A percentile compares a stretch with the other conserved stretches of the same genome.
Conservation (phyloP, 208 protist species). For the Crithidia acanthocephali region DNA sequence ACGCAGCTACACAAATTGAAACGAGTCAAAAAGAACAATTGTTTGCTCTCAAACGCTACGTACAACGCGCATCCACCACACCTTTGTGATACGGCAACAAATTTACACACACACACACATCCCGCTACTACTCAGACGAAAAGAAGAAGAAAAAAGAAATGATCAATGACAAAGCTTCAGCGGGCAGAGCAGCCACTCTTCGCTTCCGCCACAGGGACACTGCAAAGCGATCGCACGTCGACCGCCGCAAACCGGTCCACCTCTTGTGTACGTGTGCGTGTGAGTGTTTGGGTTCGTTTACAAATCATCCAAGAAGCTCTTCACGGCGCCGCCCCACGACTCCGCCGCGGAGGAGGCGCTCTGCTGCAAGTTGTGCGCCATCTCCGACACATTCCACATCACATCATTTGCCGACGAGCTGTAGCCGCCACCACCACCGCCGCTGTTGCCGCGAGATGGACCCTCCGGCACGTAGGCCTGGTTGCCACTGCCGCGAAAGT, state of each 20-base stretch:
- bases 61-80: not conserved
- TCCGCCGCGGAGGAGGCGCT: conserved; percentile 44
- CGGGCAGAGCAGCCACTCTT: not conserved
- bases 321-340: conserved; percentile 52
- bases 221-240: too few relatives aligned
- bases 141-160: not conserved
- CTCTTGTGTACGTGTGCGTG: too few relatives aligned
- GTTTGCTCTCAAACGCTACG: too few relatives aligned
- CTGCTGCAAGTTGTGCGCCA: conserved; percentile 54
- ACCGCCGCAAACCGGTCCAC: too few relatives aligned
- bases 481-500: conserved; percentile 71
- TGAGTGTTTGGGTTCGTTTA: too few relatives aligned
- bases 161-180: not conserved
- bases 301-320: conserved; percentile 70
- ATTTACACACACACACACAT: not conserved
- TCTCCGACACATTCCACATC: conserved; percentile 63
- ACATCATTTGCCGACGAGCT: conserved; percentile 36
- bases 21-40: not conserved
- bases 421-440: conserved; percentile 13
- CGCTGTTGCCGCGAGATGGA: conserved; percentile 10
- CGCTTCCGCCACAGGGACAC: too few relatives aligned
- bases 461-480: conserved; percentile 51
- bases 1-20: too few relatives aligned
- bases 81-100: not conserved
- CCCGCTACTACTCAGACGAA: not conserved